Evolutionary conservation across 768 basidiomycete species (phyloP).

Genomic region (Lactarius vividus): DNA sequence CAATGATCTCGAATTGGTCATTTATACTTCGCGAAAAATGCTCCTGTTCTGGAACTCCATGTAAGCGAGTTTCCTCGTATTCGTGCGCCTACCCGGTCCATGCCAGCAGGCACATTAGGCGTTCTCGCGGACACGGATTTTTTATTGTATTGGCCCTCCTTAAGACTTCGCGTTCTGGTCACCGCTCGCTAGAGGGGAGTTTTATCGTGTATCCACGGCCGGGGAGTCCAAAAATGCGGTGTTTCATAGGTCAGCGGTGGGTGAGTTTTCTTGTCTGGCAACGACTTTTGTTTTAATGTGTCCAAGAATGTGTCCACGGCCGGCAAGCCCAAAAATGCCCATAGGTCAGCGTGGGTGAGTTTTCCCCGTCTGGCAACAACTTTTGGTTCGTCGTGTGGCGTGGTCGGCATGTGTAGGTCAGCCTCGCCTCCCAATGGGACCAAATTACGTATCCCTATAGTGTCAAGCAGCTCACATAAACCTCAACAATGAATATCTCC

Average conservation of each 20-base stretch:
- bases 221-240: constrained; percentile 8
- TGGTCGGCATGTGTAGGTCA: constrained; percentile 5
- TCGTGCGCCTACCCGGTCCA: constrained; percentile 4
- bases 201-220: constrained; percentile 13
- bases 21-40: neutral
- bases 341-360: no score
- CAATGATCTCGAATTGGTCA: constrained; percentile 2
- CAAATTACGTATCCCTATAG: neutral
- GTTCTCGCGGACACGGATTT: no score
- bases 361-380: no score
- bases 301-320: no score
- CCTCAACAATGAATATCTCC: constrained; percentile 83
- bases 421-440: neutral
- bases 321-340: no score
- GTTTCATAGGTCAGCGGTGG: constrained; percentile 4
- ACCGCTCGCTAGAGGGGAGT: neutral
- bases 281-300: no score
- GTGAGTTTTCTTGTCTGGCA: neutral
- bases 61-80: neutral
- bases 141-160: neutral
- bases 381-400: neutral
- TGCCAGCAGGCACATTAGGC: neutral
- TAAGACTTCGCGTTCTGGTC: neutral
- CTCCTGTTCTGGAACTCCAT: constrained; percentile 2
- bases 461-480: constrained; percentile 77